Evolutionary conservation across 768 basidiomycete genomes (phyloP).

Genomic region (Pleurotus sapidus): DNA sequence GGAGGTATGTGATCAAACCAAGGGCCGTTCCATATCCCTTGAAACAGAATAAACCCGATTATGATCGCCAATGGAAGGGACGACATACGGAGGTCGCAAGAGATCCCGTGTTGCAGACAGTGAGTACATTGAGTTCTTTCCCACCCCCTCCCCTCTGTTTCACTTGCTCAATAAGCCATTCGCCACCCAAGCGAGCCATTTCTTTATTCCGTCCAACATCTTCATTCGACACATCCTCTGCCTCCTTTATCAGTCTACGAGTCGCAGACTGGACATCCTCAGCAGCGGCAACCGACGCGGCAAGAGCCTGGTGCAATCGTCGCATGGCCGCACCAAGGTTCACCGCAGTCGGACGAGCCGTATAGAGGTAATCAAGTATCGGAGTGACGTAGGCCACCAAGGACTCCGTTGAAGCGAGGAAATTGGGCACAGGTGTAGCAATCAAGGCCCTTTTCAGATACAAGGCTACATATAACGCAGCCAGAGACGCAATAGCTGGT

Average conservation of each 20-base stretch:
- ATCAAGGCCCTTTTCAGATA: constrained; percentile 55
- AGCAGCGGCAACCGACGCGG: constrained; percentile 36
- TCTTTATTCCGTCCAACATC: constrained; percentile 83
- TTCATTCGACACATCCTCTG: constrained; percentile 73
- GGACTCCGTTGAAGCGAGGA: constrained; percentile 47
- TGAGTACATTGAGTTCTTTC: constrained; percentile 73
- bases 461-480: constrained; percentile 73
- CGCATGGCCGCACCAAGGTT: constrained; percentile 88
- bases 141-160: constrained; percentile 32
- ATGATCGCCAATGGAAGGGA: neutral
- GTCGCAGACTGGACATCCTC: constrained; percentile 47
- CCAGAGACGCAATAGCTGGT: constrained; percentile 92
- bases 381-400: constrained; percentile 55
- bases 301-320: constrained; percentile 57
- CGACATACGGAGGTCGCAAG: constrained; percentile 84
- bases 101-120: constrained; percentile 97
- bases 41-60: constrained; percentile 3
- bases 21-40: constrained; percentile 96
- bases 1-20: constrained; percentile 88
- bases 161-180: constrained; percentile 69
- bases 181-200: constrained; percentile 84
- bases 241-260: constrained; percentile 65
- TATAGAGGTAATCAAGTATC: constrained; percentile 71
- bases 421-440: constrained; percentile 45
- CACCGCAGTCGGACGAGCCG: constrained; percentile 93